These are phyloP conservation scores for Plantago elongata DNA, from an alignment of 257 asterid species.

Conservation along the genomic window DNA sequence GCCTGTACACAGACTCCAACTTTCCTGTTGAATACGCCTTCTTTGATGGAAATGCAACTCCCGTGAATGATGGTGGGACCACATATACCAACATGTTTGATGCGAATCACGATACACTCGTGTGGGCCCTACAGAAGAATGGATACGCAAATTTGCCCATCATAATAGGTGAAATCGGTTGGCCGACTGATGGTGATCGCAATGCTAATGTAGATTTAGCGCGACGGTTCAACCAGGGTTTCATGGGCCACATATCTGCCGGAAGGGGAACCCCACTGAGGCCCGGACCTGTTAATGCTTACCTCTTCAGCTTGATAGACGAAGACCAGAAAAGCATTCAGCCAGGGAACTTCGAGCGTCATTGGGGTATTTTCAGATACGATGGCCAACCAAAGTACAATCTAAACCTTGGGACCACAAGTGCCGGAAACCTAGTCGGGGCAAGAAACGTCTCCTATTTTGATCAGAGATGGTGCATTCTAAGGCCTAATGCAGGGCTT, in stretches of 20 bases:
- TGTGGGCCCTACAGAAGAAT: slow-evolving; percentile 67
- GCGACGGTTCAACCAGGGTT: slow-evolving; percentile 65
- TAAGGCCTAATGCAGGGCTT: slow-evolving; percentile 44
- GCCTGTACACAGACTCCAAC: slow-evolving; percentile 43
- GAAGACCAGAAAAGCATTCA: slow-evolving; percentile 78
- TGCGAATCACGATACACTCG: slow-evolving; percentile 75
- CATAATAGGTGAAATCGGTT: slow-evolving; percentile 69
- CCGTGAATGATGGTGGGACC: slow-evolving; percentile 60
- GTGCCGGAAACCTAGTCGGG: slow-evolving; percentile 33
- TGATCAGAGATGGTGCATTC: slow-evolving; percentile 62
- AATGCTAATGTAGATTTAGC: slow-evolving; percentile 56
- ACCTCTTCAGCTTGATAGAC: slow-evolving; percentile 69
- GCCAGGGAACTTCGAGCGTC: slow-evolving; percentile 79
- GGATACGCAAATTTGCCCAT: slow-evolving; percentile 63
- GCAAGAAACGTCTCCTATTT: slow-evolving; percentile 42
- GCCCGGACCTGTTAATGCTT: slow-evolving; percentile 62
- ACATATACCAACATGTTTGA: slow-evolving; percentile 70
- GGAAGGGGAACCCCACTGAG: slow-evolving; percentile 80
- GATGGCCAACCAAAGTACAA: slow-evolving; percentile 66
- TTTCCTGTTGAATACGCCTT: slow-evolving; percentile 66
- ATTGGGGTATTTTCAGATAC: slow-evolving; percentile 62
- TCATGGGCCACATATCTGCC: slow-evolving; percentile 52
- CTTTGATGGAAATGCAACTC: slow-evolving; percentile 57
- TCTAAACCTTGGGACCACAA: slow-evolving; percentile 62
- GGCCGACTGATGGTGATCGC: slow-evolving; percentile 82